Conservation (phyloP, 805 yeast genomes). For the Metschnikowia arizonensis region DNA sequence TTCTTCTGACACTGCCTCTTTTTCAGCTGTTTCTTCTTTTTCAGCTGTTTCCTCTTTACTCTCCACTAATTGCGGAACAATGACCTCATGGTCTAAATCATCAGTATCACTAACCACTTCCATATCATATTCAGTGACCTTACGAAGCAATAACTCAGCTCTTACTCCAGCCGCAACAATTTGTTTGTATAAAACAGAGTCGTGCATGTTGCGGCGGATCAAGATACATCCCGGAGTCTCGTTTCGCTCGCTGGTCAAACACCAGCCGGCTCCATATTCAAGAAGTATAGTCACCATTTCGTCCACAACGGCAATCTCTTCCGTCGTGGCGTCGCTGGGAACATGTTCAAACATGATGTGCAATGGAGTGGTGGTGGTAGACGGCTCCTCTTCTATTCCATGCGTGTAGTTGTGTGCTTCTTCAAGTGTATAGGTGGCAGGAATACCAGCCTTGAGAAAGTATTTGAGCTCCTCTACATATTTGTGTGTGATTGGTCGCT, state of each 20-base stretch:
- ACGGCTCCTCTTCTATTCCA: slow-evolving; percentile 30
- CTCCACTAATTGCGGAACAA: slow-evolving; percentile 7
- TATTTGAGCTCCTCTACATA: slow-evolving; percentile 44
- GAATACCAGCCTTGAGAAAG: slow-evolving; percentile 61
- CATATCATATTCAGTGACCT: slow-evolving; percentile 57
- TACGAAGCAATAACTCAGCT: slow-evolving; percentile 77
- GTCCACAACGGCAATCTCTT: slow-evolving; percentile 39
- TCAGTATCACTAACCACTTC: slow-evolving; percentile 51
- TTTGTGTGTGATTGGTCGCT: slow-evolving; percentile 47
- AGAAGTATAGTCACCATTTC: slow-evolving; percentile 63
- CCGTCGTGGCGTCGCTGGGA: slow-evolving; percentile 44
- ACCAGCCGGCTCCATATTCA: slow-evolving; percentile 92
- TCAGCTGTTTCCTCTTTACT: slow-evolving; percentile 15
- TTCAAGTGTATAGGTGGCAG: slow-evolving; percentile 78
- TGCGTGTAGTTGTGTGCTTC: slow-evolving; percentile 61
- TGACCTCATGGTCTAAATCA: slow-evolving; percentile 26
- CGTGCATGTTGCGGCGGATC: slow-evolving; percentile 44
- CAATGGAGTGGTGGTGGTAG: slow-evolving; percentile 68
- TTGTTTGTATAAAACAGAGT: slow-evolving; percentile 37
- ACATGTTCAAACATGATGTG: slow-evolving; percentile 62
- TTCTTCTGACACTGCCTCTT: slow-evolving; percentile 13
- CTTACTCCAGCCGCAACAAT: slow-evolving; percentile 85
- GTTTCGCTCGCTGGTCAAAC: slow-evolving; percentile 62
- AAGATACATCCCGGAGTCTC: slow-evolving; percentile 86
- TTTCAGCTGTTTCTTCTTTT: slow-evolving; percentile 13